These are phyloP conservation scores for Aspergillus sp. DNA, from an alignment of 2,329 filamentous ascomycete genomes.

Conservation along the genomic window DNA sequence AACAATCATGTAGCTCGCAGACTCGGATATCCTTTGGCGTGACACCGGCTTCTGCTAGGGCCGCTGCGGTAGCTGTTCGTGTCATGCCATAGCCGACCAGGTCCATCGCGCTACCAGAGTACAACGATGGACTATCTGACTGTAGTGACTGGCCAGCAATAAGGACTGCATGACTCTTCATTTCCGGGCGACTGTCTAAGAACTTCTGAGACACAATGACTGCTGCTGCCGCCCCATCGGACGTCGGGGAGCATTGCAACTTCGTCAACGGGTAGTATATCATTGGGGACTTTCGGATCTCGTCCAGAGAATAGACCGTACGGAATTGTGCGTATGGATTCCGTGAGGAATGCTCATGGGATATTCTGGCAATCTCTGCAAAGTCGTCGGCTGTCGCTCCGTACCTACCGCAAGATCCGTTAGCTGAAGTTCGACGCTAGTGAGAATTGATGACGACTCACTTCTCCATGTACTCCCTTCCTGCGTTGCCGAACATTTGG, in stretches of 20 bases:
- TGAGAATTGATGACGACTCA: conserved; percentile 38
- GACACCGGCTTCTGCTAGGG: conserved; percentile 67
- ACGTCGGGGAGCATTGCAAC: conserved; percentile 96
- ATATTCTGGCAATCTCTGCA: conserved; percentile 87
- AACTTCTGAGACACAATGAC: conserved; percentile 86
- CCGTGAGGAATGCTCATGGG: conserved; percentile 85
- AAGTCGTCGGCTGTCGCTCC: conserved; percentile 82
- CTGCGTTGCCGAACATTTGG: conserved; percentile 93
- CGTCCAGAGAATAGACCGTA: conserved; percentile 80
- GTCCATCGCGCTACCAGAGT: conserved; percentile 77
- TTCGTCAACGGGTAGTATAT: conserved; percentile 87
- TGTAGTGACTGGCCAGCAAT: conserved; percentile 83
- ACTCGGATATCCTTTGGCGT: conserved; percentile 69
- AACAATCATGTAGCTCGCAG: conserved; percentile 96
- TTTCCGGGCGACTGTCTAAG: conserved; percentile 76
- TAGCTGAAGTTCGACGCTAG: not conserved
- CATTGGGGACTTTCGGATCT: conserved; percentile 71
- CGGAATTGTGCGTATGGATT: conserved; percentile 97
- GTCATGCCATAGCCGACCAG: conserved; percentile 87
- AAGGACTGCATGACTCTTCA: conserved; percentile 74
- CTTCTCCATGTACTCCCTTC: conserved; percentile 91
- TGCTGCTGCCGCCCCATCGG: conserved; percentile 84
- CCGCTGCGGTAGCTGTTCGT: conserved; percentile 63
- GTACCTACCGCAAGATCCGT: conserved; percentile 52
- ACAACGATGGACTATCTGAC: conserved; percentile 77